Percentiles rank a stretch among this genome's conserved stretches.
These are phyloP conservation scores for Bifiguratus adelaidae DNA, from an alignment of 192 early-diverging fungal species.

Conservation along the genomic window DNA sequence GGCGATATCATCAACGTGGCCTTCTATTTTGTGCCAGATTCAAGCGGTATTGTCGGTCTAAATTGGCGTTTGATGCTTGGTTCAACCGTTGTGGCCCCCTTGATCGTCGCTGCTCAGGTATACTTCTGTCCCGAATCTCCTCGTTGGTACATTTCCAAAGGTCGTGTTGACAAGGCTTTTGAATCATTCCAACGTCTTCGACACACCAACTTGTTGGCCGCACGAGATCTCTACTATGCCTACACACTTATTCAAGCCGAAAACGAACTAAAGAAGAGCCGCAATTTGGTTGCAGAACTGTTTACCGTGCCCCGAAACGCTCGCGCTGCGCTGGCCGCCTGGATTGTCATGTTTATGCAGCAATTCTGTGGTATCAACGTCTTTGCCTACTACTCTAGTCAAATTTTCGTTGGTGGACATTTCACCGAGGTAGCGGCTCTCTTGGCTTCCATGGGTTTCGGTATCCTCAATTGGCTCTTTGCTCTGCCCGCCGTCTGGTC, in stretches of 20 bases:
- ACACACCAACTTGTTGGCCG: conserved; percentile 1
- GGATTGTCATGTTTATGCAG: conserved; percentile 40
- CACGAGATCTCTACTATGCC: not conserved
- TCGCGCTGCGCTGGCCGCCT: conserved; percentile 1
- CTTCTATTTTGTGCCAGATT: conserved; percentile 1
- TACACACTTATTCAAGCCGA: not conserved
- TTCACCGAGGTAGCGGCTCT: not conserved
- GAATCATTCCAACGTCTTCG: not conserved
- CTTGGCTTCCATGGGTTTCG: conserved; percentile 40
- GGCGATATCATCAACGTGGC: conserved; percentile 5
- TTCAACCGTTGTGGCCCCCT: not conserved
- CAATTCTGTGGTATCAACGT: conserved; percentile 80
- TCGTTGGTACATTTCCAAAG: conserved; percentile 1
- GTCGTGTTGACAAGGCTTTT: not conserved
- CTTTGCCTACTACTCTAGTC: conserved; percentile 70
- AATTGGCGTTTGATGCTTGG: conserved; percentile 6
- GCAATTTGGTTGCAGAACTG: not conserved
- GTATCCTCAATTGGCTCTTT: conserved; percentile 43
- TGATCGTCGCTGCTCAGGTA: not conserved
- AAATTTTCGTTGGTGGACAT: conserved; percentile 38
- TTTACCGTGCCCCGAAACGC: conserved; percentile 1
- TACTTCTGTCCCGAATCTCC: conserved; percentile 4
- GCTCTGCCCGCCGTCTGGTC: conserved; percentile 42
- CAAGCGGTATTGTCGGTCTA: not conserved
- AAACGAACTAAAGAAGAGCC: not conserved